Percentiles rank a stretch among this genome's conserved stretches.
Conservation (phyloP, 805 yeast species). For the Candida gorgasii region DNA sequence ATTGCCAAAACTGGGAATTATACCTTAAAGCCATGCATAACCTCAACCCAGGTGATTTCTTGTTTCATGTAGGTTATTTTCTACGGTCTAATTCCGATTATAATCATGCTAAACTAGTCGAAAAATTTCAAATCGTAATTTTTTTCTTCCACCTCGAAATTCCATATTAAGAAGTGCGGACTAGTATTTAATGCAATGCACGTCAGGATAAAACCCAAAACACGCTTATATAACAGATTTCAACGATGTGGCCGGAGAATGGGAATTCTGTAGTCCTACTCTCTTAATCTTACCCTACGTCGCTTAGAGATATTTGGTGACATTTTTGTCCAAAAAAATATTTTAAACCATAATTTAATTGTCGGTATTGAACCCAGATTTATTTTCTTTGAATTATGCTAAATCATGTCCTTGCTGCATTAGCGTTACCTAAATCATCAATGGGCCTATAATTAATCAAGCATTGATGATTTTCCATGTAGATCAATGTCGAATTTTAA, state of each 20-base stretch:
- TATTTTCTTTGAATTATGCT: background rate
- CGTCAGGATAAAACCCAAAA: conserved; percentile 1
- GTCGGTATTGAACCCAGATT: no score
- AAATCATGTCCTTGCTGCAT: background rate
- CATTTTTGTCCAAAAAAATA: no score
- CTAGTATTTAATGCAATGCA: conserved; percentile 1
- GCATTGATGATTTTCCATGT: no score
- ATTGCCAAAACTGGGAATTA: no score
- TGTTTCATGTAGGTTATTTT: no score
- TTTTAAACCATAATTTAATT: background rate
- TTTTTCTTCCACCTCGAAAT: background rate
- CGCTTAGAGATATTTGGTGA: background rate
- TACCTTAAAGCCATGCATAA: no score
- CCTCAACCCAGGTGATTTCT: background rate
- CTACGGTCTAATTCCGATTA: background rate
- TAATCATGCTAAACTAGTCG: background rate
- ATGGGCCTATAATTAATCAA: no score
- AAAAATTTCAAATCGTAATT: conserved; percentile 1
- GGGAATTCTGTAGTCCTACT: background rate
- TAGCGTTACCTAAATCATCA: background rate
- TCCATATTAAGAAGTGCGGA: background rate
- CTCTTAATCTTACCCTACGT: background rate
- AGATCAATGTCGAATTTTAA: no score
- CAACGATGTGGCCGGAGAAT: background rate
- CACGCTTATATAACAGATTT: conserved; percentile 2